phyloP scores from a whole-genome alignment of 2,329 filamentous ascomycete genomes.

The Exophiala oligosperma region DNA sequence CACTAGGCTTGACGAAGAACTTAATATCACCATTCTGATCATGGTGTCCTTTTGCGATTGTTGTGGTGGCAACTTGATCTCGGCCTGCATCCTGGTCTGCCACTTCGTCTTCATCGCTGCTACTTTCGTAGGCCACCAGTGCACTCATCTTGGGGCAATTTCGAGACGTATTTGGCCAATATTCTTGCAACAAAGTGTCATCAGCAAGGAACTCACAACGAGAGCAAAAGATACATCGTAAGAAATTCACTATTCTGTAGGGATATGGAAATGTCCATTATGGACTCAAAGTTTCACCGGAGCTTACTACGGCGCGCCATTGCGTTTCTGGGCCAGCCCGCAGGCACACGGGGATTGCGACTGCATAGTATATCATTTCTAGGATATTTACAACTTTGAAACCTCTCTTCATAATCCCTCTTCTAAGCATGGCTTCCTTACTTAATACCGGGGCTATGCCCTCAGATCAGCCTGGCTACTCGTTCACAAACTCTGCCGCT shows the following conservation, averaged over 20 bases:
- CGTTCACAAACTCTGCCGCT: slow-evolving; percentile 55
- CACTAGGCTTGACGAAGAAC: background rate
- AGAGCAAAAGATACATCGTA: no score
- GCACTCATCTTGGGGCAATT: slow-evolving; percentile 28
- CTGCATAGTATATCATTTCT: background rate
- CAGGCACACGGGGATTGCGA: slow-evolving; percentile 2
- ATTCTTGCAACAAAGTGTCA: background rate
- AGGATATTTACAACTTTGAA: slow-evolving; percentile 1
- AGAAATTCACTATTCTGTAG: background rate
- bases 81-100: background rate
- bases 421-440: slow-evolving; percentile 53
- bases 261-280: background rate
- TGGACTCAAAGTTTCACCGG: background rate
- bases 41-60: background rate
- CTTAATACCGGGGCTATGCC: slow-evolving; percentile 51
- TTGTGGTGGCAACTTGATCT: background rate
- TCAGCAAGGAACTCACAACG: background rate
- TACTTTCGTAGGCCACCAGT: slow-evolving; percentile 46
- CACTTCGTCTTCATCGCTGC: slow-evolving; percentile 45
- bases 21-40: background rate
- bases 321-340: background rate
- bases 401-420: slow-evolving; percentile 1
- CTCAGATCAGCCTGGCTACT: slow-evolving; percentile 58
- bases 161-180: no score
- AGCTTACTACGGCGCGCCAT: background rate